phyloP scores from a whole-genome alignment of 306 rosid species.

The Inga laurina region DNA sequence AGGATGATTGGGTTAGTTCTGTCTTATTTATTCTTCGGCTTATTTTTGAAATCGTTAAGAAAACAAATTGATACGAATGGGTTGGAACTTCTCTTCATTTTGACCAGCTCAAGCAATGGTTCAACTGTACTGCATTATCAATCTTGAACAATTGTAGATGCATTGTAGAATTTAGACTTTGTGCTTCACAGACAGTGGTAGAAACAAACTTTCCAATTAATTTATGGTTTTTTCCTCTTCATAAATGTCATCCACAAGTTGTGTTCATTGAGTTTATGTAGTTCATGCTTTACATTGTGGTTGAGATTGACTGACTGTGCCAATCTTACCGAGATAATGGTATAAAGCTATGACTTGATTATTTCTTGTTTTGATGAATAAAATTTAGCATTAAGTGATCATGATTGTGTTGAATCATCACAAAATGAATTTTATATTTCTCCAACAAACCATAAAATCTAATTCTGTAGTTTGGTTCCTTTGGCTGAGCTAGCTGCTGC shows the following conservation, averaged over 20 bases:
- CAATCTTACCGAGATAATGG: not conserved
- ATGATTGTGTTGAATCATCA: not conserved
- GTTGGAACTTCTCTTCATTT: not conserved
- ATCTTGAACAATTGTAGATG: constrained; percentile 1
- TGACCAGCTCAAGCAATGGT: not conserved
- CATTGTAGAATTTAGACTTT: not conserved
- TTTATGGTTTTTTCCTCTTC: not conserved
- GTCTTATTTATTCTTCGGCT: not conserved
- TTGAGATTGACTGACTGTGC: not conserved
- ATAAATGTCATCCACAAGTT: not conserved
- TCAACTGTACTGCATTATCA: not conserved
- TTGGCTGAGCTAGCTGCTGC: not conserved
- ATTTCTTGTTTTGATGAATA: constrained; percentile 9
- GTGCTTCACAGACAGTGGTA: not conserved
- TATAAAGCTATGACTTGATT: not conserved
- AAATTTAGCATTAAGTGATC: constrained; percentile 3
- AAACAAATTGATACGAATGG: not conserved
- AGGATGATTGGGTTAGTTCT: constrained; percentile 76
- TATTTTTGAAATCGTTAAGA: constrained; percentile 7
- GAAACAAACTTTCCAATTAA: not conserved
- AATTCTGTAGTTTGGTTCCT: not conserved
- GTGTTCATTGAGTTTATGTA: not conserved
- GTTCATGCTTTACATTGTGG: not conserved
- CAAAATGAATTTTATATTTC: not conserved
- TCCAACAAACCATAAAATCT: not conserved